Evolutionary conservation across 1,284 basidiomycete genomes (phyloP).

Genomic region (Moniliella sp.): DNA sequence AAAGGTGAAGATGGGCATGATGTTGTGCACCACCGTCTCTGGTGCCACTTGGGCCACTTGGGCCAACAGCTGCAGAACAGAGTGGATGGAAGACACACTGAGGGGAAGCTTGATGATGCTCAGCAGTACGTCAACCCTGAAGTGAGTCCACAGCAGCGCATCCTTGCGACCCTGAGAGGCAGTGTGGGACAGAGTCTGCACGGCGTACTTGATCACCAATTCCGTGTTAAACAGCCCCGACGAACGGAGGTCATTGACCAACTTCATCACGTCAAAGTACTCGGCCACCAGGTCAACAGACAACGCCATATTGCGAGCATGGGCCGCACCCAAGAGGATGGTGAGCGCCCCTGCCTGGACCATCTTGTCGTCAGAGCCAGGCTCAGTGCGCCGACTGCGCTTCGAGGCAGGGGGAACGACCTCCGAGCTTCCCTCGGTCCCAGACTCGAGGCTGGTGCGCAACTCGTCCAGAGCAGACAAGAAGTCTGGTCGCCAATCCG

Average conservation of each 20-base stretch:
- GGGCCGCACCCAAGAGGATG: constrained; percentile 46
- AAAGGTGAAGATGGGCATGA: constrained; percentile 98
- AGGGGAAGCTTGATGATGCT: constrained; percentile 39
- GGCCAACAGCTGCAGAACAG: constrained; percentile 71
- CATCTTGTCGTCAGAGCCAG: constrained; percentile 5
- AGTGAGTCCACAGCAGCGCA: constrained; percentile 11
- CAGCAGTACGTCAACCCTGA: constrained; percentile 23
- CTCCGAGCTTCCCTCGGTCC: no score
- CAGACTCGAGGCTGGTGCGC: no score
- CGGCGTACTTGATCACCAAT: constrained; percentile 60
- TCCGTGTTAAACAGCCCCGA: constrained; percentile 48
- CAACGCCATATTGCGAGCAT: constrained; percentile 45
- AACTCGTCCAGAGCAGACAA: no score
- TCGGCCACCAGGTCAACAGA: constrained; percentile 51
- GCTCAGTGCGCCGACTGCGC: neutral
- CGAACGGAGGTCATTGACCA: constrained; percentile 42
- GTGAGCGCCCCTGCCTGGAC: constrained; percentile 9
- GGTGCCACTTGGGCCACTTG: constrained; percentile 62
- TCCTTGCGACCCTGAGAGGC: neutral
- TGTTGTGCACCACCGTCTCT: constrained; percentile 71
- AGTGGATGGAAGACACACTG: constrained; percentile 83
- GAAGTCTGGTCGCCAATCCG: no score
- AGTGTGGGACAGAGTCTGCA: constrained; percentile 34
- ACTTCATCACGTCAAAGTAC: constrained; percentile 53
- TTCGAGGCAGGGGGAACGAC: no score